Base-by-base conservation (phyloP, 1,139 yeast genomes). In the Sugiyamaella pinicola region DNA sequence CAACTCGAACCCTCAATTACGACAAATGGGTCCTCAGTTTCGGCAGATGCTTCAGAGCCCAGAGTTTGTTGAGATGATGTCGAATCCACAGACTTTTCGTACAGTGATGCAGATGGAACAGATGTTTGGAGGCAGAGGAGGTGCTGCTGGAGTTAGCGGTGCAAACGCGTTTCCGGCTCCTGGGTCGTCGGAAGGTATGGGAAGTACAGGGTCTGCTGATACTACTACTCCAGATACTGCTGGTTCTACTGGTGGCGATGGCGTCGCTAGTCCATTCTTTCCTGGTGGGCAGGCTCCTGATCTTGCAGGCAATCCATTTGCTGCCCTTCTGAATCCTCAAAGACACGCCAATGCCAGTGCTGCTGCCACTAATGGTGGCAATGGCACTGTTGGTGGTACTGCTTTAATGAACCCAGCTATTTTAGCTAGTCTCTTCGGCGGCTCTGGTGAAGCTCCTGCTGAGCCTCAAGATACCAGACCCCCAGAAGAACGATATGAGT, bases 401-500 rank as follows among this genome's bases (percentile, higher is more conserved):
- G 61, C 62, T 4, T 34, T 52, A 13, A 48, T 61, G 49, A 58
- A 61, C 51, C 67, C 65, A 4, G 59, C 58, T 8, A 52, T 59
- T 18, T 48, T 64, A 7, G 61, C 59, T 9, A 53, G 60, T 39
- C 39, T 61, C 47, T 47, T 61, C 38, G 69, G 69, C 9, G 62
- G 59, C 5, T 52, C 48, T 5, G 59, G 56, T 18, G 54, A 49
- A 10, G 47, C 57, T 38, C 61, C 54, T n/a, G 57, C 57, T 10
- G 61, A 58, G 28, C 82, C 84, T 4, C 79, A 73, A 12, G 98
- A 91, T 64, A 85, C 71, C 58, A 80, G 97, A 66, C 98, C 99
- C 2, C 98, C 98, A 9, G 99, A 93, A 75, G 98, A 89, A 69
- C 80, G 96, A 58, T 93, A 85, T 70, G 96, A 87, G 68, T 69